Evolutionary conservation across 352 stramenopile species (phyloP), one percentile per base, ranked within the genome.

Genomic region (Globisporangium nodosum): DNA sequence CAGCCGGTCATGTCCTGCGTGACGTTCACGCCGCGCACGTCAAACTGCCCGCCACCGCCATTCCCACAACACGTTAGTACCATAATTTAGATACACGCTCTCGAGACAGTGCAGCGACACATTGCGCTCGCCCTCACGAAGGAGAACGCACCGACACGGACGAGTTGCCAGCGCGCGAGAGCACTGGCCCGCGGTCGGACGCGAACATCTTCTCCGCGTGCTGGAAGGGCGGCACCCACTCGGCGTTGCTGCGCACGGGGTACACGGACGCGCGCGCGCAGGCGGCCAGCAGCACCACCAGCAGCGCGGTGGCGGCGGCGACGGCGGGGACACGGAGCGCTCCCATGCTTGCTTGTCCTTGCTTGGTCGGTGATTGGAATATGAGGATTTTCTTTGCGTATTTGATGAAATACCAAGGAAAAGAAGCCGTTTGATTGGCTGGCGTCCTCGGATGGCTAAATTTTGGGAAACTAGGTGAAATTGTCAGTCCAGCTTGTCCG

Each of bases 201-300:
- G 80, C 85, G 63, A 94, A 94, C 52, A 94, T 79, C 67, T 94
- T 94, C 65, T 94, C 85, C 8, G 85, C 83, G 54, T 85, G 83
- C 63, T 94, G 85, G 61, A 88, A 92, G 3, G 85, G 76, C 2
- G 83, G 83, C 40, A 92, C 73, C 83, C 83, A 92, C 35, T 82
- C 69, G 5, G 40, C 40, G 56, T 73, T 80, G 61, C 76, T 90
- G 46, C 73, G n/a, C 16, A 92, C 65, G 6, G 73, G 74, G 58
- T 92, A 92, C 51, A 90, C 85, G 16, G 83, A 92, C 47, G 78
- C 80, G 16, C 20, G 16, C 3, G 60, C 61, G 21, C 31, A 11
- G 9, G 16, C 31, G 35, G 11, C 33, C 18, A 59, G 43, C 18
- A 59, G 35, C 13, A 9, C 15, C 16, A 58, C 18, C 21, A 61